These are phyloP conservation scores for Microbotryomycetes sp. DNA, from an alignment of 1,284 basidiomycete genomes.

Conservation along the genomic window DNA sequence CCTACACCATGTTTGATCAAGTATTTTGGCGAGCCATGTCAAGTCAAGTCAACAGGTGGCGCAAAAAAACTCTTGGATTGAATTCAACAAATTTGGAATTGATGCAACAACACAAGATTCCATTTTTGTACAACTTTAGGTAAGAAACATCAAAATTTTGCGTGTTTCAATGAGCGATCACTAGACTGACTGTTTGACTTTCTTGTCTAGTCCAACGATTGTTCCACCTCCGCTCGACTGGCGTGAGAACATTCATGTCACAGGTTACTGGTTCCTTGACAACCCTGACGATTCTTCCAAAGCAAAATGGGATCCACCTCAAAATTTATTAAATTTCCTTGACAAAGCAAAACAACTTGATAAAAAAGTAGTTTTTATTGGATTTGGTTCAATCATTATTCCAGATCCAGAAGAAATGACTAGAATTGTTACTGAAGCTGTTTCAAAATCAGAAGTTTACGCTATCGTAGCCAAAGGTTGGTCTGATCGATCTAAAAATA, in stretches of 20 bases:
- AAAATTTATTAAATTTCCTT: conserved; percentile 74
- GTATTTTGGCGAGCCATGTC: conserved; percentile 94
- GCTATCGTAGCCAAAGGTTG: conserved; percentile 95
- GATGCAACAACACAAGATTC: conserved; percentile 92
- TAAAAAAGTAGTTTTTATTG: conserved; percentile 94
- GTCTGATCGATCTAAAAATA: conserved; percentile 79
- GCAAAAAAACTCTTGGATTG: conserved; percentile 69
- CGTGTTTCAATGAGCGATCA: neutral
- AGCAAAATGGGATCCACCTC: conserved; percentile 74
- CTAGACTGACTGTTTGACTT: neutral
- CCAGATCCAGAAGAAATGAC: conserved; percentile 90
- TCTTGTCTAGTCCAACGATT: conserved; percentile 42
- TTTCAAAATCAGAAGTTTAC: conserved; percentile 47
- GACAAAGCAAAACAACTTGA: conserved; percentile 60
- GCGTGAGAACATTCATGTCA: conserved; percentile 97
- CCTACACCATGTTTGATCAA: conserved; percentile 73
- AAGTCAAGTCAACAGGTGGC: conserved; percentile 91
- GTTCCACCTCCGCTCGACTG: conserved; percentile 90
- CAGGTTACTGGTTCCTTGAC: conserved; percentile 93
- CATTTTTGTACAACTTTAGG: conserved; percentile 96
- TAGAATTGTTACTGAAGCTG: conserved; percentile 78
- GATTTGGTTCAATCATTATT: conserved; percentile 95
- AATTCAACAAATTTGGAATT: conserved; percentile 78
- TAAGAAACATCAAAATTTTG: conserved; percentile 28
- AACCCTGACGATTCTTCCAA: conserved; percentile 74